phyloP scores from a whole-genome alignment of 2,329 filamentous ascomycete genomes.

The Colletotrichum theobromicola region DNA sequence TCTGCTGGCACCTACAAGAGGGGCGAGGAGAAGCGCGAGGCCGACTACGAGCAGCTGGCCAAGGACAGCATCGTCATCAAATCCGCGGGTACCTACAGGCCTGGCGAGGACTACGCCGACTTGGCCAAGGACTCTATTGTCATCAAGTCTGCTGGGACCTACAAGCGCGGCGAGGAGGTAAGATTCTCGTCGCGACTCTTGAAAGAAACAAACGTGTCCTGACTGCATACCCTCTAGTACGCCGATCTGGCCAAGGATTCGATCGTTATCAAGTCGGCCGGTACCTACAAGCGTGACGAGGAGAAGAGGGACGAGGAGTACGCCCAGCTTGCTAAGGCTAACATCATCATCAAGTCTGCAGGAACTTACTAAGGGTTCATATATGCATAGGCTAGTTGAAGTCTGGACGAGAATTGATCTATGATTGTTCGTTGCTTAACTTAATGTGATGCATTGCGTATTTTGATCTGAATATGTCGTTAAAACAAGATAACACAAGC shows the following conservation, averaged over 20 bases:
- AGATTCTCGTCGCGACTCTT: neutral
- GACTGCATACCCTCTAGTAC: neutral
- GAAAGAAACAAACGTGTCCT: neutral
- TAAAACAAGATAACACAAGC: neutral
- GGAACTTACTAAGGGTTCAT: neutral
- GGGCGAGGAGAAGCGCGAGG: neutral
- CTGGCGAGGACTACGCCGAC: neutral
- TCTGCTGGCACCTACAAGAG: neutral
- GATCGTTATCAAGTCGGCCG: neutral
- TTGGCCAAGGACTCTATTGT: neutral
- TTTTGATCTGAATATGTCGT: neutral
- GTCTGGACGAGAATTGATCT: neutral
- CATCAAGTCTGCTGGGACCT: neutral
- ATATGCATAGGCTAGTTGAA: neutral
- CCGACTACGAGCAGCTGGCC: neutral
- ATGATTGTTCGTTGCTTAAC: too few relatives aligned
- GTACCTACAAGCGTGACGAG: neutral
- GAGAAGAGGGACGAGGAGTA: neutral
- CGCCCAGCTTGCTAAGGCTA: neutral
- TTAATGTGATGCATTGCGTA: too few relatives aligned
- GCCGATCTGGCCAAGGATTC: neutral
- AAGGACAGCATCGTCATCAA: constrained; percentile 8
- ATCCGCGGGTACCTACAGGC: neutral
- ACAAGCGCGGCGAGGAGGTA: constrained; percentile 4
- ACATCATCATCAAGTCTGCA: neutral